Percentiles rank a stretch among this genome's conserved stretches.
Conservation (phyloP, 2,329 filamentous ascomycete species). For the Fusarium poae region DNA sequence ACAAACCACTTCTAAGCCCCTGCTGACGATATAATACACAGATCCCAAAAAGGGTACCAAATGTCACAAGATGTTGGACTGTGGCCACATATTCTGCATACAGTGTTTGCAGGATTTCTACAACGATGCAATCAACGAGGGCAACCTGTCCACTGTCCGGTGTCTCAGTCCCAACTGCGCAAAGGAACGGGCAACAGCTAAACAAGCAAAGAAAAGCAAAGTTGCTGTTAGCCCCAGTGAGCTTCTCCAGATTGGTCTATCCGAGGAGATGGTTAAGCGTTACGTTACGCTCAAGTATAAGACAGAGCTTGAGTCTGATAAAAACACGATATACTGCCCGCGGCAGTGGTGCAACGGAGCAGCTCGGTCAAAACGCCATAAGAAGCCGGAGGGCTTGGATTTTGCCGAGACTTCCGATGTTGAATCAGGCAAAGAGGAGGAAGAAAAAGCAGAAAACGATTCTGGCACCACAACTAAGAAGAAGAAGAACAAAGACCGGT, state of each 20-base stretch:
- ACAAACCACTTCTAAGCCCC: not conserved
- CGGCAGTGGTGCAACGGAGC: conserved; percentile 93
- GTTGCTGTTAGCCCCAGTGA: conserved; percentile 84
- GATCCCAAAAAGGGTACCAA: conserved; percentile 89
- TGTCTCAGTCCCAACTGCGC: conserved; percentile 86
- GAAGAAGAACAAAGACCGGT: conserved; percentile 50
- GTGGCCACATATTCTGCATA: conserved; percentile 91
- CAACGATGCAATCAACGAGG: conserved; percentile 86
- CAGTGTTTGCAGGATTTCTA: conserved; percentile 92
- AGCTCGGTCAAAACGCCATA: conserved; percentile 80
- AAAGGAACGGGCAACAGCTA: conserved; percentile 65
- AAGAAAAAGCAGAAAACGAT: conserved; percentile 48
- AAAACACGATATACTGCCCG: conserved; percentile 92
- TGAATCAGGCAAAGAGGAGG: conserved; percentile 62
- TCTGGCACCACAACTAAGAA: conserved; percentile 38
- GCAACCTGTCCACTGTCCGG: conserved; percentile 81
- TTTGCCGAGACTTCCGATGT: conserved; percentile 69
- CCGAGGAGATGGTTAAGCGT: conserved; percentile 80
- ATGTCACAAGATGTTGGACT: conserved; percentile 86
- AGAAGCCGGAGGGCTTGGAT: conserved; percentile 76
- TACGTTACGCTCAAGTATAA: conserved; percentile 94
- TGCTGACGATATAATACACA: conserved; percentile 41
- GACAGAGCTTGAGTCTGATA: conserved; percentile 90
- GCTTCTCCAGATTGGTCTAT: conserved; percentile 80
- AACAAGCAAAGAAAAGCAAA: conserved; percentile 67